phyloP scores from a whole-genome alignment of 345 rosid genomes.

The Citrus mangshanensis region DNA sequence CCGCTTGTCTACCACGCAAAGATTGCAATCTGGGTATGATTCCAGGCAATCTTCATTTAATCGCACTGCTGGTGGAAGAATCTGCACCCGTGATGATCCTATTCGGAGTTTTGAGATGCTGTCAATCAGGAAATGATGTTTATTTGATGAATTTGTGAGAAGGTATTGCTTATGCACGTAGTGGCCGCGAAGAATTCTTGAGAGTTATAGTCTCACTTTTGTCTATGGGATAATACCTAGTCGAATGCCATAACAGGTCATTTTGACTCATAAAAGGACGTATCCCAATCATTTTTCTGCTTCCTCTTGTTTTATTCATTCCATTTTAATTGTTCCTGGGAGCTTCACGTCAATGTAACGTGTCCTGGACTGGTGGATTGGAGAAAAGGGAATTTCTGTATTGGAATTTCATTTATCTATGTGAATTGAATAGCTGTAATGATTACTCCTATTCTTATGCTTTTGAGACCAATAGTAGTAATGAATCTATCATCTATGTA shows the following conservation, averaged over 20 bases:
- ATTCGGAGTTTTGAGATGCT: slow-evolving; percentile 66
- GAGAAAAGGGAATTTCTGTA: slow-evolving; percentile 8
- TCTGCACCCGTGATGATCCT: slow-evolving; percentile 41
- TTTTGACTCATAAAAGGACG: background rate
- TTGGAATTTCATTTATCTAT: slow-evolving; percentile 14
- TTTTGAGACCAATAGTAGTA: background rate
- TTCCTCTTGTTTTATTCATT: background rate
- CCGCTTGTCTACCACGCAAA: slow-evolving; percentile 58
- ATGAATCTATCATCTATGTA: background rate
- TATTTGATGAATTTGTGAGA: background rate
- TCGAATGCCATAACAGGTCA: slow-evolving; percentile 9
- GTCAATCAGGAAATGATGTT: slow-evolving; percentile 49
- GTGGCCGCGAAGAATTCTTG: background rate
- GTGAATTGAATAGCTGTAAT: slow-evolving; percentile 19
- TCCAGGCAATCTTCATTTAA: slow-evolving; percentile 45
- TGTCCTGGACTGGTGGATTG: background rate
- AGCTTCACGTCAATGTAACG: slow-evolving; percentile 22
- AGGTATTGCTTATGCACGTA: background rate
- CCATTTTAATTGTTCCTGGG: background rate
- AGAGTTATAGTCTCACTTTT: background rate
- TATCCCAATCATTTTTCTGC: background rate
- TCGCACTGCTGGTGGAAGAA: slow-evolving; percentile 48
- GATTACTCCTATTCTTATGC: background rate
- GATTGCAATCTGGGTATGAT: slow-evolving; percentile 49
- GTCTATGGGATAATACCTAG: slow-evolving; percentile 23